phyloP scores from a whole-genome alignment of 441 rosid genomes.

The Brassica hybrid region DNA sequence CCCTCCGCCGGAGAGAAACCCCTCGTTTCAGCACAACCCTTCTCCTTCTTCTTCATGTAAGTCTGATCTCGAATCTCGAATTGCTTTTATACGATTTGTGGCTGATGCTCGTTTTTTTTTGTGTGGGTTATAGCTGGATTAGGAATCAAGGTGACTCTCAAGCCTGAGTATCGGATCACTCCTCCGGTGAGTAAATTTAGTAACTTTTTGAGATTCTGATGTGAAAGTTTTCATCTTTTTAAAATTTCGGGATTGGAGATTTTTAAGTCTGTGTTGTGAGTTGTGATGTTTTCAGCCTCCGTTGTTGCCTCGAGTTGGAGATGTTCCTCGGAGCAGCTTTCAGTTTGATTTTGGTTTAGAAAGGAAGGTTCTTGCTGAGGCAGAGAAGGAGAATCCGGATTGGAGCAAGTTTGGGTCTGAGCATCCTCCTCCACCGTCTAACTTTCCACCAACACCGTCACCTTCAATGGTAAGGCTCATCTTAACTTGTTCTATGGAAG shows the following conservation, averaged over 20 bases:
- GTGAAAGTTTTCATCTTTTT: no score
- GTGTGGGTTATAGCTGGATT: slow-evolving; percentile 59
- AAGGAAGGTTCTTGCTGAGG: slow-evolving; percentile 73
- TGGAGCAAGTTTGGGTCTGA: slow-evolving; percentile 78
- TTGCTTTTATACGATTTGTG: not conserved
- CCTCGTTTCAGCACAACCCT: not conserved
- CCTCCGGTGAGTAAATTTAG: slow-evolving; percentile 61
- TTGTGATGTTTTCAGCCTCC: slow-evolving; percentile 64
- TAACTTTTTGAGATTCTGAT: no score
- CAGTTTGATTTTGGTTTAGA: slow-evolving; percentile 86
- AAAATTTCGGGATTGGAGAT: no score
- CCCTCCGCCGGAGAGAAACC: slow-evolving; percentile 35
- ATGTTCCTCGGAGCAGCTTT: slow-evolving; percentile 81
- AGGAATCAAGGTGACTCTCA: slow-evolving; percentile 75
- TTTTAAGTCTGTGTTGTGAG: no score
- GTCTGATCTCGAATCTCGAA: slow-evolving; percentile 41
- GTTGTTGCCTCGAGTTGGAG: slow-evolving; percentile 62
- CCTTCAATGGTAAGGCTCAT: slow-evolving; percentile 51
- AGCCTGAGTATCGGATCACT: slow-evolving; percentile 85
- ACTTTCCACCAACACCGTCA: slow-evolving; percentile 51
- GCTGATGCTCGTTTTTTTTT: slow-evolving; percentile 11
- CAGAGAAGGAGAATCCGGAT: slow-evolving; percentile 70
- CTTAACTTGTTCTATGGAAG: not conserved
- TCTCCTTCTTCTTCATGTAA: slow-evolving; percentile 59
- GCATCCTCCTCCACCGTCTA: slow-evolving; percentile 53